These are phyloP conservation scores for Adansonia rubrostipa DNA, from an alignment of 441 rosid species.

Conservation along the genomic window DNA sequence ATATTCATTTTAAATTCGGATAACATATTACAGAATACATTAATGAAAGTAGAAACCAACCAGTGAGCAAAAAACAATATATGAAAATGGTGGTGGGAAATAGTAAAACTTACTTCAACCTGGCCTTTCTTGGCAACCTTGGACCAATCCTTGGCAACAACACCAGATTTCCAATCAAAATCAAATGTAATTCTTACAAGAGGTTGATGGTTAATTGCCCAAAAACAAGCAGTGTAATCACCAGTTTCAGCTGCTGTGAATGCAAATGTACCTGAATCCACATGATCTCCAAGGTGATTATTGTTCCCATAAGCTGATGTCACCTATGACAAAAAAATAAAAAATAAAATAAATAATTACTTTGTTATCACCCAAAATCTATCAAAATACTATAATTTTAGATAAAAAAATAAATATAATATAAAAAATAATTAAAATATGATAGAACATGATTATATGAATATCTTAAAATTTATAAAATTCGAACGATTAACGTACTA, in stretches of 20 bases:
- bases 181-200: conserved; percentile 46
- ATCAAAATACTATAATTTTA: too few species aligned
- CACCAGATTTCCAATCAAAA: conserved; percentile 84
- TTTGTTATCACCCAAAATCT: too few species aligned
- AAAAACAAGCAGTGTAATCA: conserved; percentile 74
- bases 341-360: too few species aligned
- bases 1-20: too few species aligned
- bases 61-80: too few species aligned
- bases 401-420: too few species aligned
- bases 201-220: conserved; percentile 45
- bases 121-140: conserved; percentile 78
- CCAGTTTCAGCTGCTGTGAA: conserved; percentile 74
- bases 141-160: conserved; percentile 79
- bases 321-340: conserved; percentile 45
- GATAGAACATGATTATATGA: too few species aligned
- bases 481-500: too few species aligned
- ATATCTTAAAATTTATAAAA: too few species aligned
- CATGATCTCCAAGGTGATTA: conserved; percentile 59
- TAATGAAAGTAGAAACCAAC: background rate
- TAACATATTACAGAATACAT: too few species aligned
- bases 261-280: conserved; percentile 71
- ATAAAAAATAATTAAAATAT: too few species aligned
- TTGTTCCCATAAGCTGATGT: conserved; percentile 63
- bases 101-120: conserved; percentile 51
- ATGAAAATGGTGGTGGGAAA: background rate